phyloP scores from a whole-genome alignment of 305 asterid genomes.

The Solanum hybrid region DNA sequence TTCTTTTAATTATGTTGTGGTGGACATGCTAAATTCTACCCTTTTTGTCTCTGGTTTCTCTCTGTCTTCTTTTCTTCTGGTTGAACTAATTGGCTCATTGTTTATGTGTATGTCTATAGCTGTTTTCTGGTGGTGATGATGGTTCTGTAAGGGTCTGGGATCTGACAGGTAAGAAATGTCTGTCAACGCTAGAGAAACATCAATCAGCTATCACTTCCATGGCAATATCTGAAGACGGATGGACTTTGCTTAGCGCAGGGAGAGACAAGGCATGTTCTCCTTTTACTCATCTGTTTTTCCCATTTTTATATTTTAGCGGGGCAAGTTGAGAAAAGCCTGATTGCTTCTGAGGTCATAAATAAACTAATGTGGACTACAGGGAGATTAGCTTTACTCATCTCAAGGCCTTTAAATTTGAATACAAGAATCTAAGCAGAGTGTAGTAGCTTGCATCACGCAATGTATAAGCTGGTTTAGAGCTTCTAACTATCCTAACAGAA shows the following conservation, averaged over 20 bases:
- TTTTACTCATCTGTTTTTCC: background rate
- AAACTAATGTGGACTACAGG: background rate
- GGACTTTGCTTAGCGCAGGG: conserved; percentile 86
- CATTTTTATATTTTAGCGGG: background rate
- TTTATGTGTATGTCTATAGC: conserved; percentile 33
- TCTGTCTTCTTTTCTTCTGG: background rate
- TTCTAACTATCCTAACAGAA: background rate
- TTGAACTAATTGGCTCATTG: conserved; percentile 1
- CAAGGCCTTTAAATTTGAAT: background rate
- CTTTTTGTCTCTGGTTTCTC: background rate
- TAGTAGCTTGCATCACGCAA: background rate
- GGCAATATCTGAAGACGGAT: conserved; percentile 81
- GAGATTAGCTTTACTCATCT: background rate
- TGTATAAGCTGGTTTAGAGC: background rate
- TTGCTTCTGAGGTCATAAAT: background rate
- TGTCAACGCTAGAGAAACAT: conserved; percentile 69
- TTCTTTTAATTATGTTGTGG: background rate
- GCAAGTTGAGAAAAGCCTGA: background rate
- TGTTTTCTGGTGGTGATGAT: conserved; percentile 85
- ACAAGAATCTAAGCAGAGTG: background rate
- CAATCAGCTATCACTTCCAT: conserved; percentile 84
- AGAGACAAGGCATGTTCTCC: conserved; percentile 71
- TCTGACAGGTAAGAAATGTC: conserved; percentile 69
- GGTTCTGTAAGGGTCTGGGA: conserved; percentile 73
- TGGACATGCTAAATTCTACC: background rate